These are phyloP conservation scores for Solanum pinnatisectum DNA, from an alignment of 257 asterid species.

Conservation along the genomic window DNA sequence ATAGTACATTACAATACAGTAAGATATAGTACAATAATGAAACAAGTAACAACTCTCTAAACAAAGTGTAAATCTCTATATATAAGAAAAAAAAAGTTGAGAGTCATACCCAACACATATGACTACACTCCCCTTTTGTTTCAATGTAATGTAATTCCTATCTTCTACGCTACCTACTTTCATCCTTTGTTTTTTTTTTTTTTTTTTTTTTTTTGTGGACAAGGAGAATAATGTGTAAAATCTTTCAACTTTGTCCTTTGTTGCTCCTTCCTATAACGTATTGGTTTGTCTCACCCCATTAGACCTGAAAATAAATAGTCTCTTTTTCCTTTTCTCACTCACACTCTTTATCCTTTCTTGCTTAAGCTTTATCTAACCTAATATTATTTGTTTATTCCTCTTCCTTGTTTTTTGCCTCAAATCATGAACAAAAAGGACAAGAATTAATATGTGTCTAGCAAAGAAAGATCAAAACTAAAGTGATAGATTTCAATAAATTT, in stretches of 20 bases:
- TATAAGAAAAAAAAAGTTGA: neutral
- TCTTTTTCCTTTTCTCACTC: neutral
- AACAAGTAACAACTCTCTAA: neutral
- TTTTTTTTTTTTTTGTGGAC: neutral
- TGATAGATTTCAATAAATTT: neutral
- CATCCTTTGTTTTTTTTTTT: neutral
- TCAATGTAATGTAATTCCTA: neutral
- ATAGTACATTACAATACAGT: neutral
- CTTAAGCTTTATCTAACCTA: neutral
- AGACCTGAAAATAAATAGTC: neutral
- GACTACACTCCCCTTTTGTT: neutral
- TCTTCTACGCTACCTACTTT: neutral
- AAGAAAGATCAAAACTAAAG: neutral
- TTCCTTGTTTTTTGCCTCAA: neutral
- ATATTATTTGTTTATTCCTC: neutral
- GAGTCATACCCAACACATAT: conserved; percentile 20
- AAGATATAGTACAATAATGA: neutral
- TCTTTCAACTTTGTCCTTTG: neutral
- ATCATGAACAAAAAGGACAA: neutral
- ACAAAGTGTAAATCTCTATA: neutral
- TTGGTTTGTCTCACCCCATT: conserved; percentile 2
- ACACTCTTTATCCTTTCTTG: neutral
- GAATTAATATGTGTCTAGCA: neutral
- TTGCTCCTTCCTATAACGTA: conserved; percentile 4
- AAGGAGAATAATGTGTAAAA: neutral